Conservation (phyloP, 2,329 filamentous ascomycete genomes). For the Sarocladiaceae sp. region DNA sequence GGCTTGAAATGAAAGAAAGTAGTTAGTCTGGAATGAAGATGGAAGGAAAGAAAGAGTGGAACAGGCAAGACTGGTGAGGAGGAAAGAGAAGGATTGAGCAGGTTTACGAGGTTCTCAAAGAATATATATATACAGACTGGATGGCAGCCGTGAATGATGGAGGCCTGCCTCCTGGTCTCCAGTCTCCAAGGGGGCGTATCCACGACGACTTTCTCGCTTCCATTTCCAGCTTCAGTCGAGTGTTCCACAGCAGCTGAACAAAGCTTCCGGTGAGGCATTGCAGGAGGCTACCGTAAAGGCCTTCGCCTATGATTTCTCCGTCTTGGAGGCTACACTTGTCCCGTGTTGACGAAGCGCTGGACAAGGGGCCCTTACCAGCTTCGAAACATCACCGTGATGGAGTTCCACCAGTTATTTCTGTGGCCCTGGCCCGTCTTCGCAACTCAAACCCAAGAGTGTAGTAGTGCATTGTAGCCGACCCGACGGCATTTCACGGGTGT, state of each 20-base stretch:
- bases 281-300: not conserved
- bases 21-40: constrained; percentile 1
- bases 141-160: not conserved
- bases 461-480: too few relatives aligned
- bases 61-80: not conserved
- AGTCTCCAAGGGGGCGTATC: not conserved
- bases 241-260: not conserved
- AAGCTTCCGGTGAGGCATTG: not conserved
- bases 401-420: not conserved
- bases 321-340: not conserved
- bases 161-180: not conserved
- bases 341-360: constrained; percentile 5
- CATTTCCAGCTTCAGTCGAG: not conserved
- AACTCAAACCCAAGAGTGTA: not conserved
- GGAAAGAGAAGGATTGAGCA: constrained; percentile 4
- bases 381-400: not conserved
- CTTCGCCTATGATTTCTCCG: not conserved
- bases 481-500: too few relatives aligned
- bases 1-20: constrained; percentile 8
- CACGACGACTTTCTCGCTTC: not conserved
- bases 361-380: not conserved
- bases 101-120: not conserved
- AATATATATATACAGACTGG: not conserved
- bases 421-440: not conserved
- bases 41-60: not conserved